Evolutionary conservation across 129 eudicot species (phyloP).

Genomic region (Dittrichia graveolens): DNA sequence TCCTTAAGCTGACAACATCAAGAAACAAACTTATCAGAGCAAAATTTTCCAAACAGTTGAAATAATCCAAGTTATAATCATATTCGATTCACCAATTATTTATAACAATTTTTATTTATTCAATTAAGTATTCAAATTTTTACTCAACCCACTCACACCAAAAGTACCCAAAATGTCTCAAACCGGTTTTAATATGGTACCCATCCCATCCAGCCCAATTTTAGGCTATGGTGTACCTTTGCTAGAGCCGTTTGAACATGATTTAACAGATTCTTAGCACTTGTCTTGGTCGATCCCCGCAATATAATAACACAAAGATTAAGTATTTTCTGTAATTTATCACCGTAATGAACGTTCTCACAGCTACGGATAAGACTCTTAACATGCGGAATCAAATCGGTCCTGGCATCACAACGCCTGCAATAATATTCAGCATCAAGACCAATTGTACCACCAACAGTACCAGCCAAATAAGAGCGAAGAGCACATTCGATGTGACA

Average conservation of each 20-base stretch:
- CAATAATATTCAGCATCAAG: conserved; percentile 89
- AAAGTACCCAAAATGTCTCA: too few species aligned
- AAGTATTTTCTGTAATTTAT: conserved; percentile 53
- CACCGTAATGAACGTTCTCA: conserved; percentile 41
- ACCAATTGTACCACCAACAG: conserved; percentile 75
- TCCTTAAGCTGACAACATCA: conserved; percentile 52
- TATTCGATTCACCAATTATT: neutral
- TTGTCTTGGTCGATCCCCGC: conserved; percentile 59
- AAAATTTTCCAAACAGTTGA: neutral
- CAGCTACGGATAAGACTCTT: conserved; percentile 51
- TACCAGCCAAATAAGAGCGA: conserved; percentile 87
- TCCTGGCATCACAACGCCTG: conserved; percentile 78
- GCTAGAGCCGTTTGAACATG: conserved; percentile 45
- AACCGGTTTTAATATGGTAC: too few species aligned
- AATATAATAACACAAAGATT: conserved; percentile 53
- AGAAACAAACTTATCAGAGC: conserved; percentile 24
- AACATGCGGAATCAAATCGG: conserved; percentile 69
- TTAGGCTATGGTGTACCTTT: conserved; percentile 54
- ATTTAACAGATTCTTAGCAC: conserved; percentile 51
- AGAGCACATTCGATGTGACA: conserved; percentile 80
- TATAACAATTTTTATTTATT: neutral
- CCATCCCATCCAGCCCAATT: neutral
- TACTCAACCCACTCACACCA: too few species aligned
- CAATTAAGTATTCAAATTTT: too few species aligned
- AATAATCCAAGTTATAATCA: neutral